phyloP scores from a whole-genome alignment of 208 protist species.

The Phytomonas sp. region DNA sequence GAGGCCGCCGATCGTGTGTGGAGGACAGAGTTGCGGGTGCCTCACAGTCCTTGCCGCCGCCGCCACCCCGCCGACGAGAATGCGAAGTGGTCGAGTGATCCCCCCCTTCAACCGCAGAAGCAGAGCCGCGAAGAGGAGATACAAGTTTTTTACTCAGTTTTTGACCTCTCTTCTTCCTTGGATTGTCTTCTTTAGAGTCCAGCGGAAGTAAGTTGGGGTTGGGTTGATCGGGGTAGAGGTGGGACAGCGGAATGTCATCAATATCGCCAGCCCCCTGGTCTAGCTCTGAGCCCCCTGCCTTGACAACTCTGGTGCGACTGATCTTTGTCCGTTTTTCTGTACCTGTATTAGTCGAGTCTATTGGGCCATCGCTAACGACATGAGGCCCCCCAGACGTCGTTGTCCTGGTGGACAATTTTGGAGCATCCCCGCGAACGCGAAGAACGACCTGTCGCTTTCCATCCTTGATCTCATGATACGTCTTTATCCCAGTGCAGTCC shows the following conservation, averaged over 20 bases:
- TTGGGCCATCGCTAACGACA: background rate
- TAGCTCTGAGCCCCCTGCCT: background rate
- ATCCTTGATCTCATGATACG: constrained; percentile 21
- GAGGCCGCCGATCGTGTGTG: background rate
- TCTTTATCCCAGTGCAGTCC: constrained; percentile 25
- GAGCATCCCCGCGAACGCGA: constrained; percentile 29
- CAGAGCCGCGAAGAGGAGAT: background rate
- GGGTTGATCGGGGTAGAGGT: constrained; percentile 4
- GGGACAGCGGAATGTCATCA: constrained; percentile 3
- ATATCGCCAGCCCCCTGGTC: background rate
- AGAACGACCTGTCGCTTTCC: constrained; percentile 23
- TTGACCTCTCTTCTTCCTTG: background rate
- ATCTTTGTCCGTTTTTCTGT: background rate
- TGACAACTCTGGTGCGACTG: background rate
- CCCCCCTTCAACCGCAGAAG: background rate
- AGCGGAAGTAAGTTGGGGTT: background rate
- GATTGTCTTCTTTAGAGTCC: background rate
- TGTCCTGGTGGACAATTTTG: background rate
- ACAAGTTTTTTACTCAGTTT: background rate
- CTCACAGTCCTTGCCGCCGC: constrained; percentile 1
- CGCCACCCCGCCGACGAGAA: background rate
- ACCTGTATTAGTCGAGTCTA: background rate
- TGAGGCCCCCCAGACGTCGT: background rate
- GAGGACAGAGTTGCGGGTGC: background rate
- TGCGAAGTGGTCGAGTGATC: background rate